These are phyloP conservation scores for Berkeleyomyces basicola DNA, from an alignment of 2,329 filamentous ascomycete genomes.

Conservation along the genomic window DNA sequence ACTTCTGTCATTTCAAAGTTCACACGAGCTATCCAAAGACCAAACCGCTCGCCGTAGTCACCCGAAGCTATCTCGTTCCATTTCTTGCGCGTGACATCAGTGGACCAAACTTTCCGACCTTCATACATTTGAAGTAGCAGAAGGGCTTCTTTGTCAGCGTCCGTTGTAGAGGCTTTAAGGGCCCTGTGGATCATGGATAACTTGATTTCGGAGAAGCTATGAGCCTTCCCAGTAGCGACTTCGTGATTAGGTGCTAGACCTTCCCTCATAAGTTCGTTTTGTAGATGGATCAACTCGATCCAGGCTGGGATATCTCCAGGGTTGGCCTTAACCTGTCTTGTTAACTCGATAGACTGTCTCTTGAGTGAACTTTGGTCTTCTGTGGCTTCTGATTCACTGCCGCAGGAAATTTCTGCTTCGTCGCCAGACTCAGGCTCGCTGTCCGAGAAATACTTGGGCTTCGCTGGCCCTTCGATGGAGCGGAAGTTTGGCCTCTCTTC, in stretches of 20 bases:
- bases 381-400: conserved; percentile 14
- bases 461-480: conserved; percentile 48
- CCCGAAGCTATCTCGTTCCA: conserved; percentile 40
- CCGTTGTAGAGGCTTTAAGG: conserved; percentile 35
- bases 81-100: conserved; percentile 38
- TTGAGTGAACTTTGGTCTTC: conserved; percentile 30
- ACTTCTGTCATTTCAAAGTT: conserved; percentile 57
- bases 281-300: conserved; percentile 64
- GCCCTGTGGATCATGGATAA: conserved; percentile 68
- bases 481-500: conserved; percentile 40
- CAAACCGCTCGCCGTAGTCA: conserved; percentile 27
- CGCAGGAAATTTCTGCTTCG: conserved; percentile 7
- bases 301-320: conserved; percentile 56
- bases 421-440: conserved; percentile 23
- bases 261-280: conserved; percentile 47
- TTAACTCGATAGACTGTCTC: conserved; percentile 43
- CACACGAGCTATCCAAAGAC: conserved; percentile 57
- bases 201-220: conserved; percentile 62
- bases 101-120: conserved; percentile 57
- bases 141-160: conserved; percentile 39
- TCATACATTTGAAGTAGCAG: conserved; percentile 56
- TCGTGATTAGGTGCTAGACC: conserved; percentile 28
- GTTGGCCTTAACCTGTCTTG: conserved; percentile 43
- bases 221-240: conserved; percentile 41
- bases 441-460: conserved; percentile 29